Base-by-base conservation (phyloP, 2,329 filamentous ascomycete genomes). In the Aspergillus latus region DNA sequence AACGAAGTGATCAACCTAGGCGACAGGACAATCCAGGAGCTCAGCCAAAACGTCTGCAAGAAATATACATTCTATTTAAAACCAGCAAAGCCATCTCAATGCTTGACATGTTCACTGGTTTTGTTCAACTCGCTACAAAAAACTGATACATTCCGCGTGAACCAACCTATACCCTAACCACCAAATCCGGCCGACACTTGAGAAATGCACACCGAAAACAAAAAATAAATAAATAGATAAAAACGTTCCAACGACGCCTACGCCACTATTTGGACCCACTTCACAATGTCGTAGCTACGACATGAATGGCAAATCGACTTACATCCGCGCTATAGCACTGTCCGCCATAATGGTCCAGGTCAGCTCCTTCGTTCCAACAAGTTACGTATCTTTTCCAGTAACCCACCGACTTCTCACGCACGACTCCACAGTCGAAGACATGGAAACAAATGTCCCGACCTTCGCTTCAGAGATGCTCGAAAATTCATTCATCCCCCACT, bases 301-400 rank as follows among this genome's bases (percentile, higher is more conserved):
- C 66, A 99, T 99, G 94, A 96, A 91, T 64, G 94, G 92, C 0
- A 99, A 97, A 72, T 96, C 89, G 61, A 99, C 92, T 0, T 97
- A 97, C 67, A 96, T 97, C 60, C 86, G 91, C 49, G 88, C 89
- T 1, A 80, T 96, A 26, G 90, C 93, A 0, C 77, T 99, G 32
- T 84, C 95, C 68, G 85, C 89, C 44, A 86, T 99, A 56, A 97
- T 99, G 92, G 91, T 91, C 0, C 94, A 99, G 66, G 86, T 97
- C 50, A 93, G 92, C 2, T 89, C 86, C 64, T 97, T 95, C 69
- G 88, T 97, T 1, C 94, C 94, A 0, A 93, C 92, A 0, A 80
- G 87, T 30, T 94, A 90, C 66, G 94, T 92, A 0, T 85, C 87
- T 0, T 88, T 97, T 60, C 85, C 92, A 0, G 84, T 97, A 15